These are phyloP conservation scores for Suillus subaureus DNA, from an alignment of 768 basidiomycete species.

Conservation along the genomic window DNA sequence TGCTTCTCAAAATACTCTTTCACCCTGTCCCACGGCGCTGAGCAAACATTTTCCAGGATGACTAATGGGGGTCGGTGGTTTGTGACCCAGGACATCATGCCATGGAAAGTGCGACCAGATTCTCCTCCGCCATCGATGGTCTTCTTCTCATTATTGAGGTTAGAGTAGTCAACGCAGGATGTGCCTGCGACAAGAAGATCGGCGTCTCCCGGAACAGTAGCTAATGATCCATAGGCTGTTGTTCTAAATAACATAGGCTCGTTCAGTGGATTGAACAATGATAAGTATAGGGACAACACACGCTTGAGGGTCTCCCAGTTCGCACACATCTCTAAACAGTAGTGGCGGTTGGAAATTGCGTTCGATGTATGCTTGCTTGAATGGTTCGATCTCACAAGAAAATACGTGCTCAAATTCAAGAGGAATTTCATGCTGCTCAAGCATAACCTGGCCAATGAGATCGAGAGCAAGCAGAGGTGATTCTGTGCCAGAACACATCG, in stretches of 20 bases:
- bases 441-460: constrained; percentile 75
- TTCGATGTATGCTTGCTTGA: constrained; percentile 97
- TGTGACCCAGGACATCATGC: constrained; percentile 92
- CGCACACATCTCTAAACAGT: constrained; percentile 92
- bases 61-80: constrained; percentile 89
- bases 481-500: constrained; percentile 98
- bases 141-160: constrained; percentile 90
- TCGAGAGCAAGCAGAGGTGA: constrained; percentile 90
- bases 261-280: neutral
- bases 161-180: constrained; percentile 97
- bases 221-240: constrained; percentile 89
- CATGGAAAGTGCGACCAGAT: constrained; percentile 90
- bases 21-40: constrained; percentile 86
- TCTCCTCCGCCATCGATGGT: constrained; percentile 89
- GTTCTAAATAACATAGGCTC: constrained; percentile 49
- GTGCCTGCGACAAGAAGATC: constrained; percentile 93
- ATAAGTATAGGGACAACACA: constrained; percentile 39
- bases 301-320: constrained; percentile 80
- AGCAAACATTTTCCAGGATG: constrained; percentile 92
- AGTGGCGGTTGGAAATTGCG: constrained; percentile 92
- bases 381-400: constrained; percentile 96
- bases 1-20: constrained; percentile 71
- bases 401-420: constrained; percentile 90
- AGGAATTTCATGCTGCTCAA: constrained; percentile 62
- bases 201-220: constrained; percentile 85